Evolutionary conservation across 176 grass and related monocot genomes (phyloP).

Genomic region (Areca catechu): DNA sequence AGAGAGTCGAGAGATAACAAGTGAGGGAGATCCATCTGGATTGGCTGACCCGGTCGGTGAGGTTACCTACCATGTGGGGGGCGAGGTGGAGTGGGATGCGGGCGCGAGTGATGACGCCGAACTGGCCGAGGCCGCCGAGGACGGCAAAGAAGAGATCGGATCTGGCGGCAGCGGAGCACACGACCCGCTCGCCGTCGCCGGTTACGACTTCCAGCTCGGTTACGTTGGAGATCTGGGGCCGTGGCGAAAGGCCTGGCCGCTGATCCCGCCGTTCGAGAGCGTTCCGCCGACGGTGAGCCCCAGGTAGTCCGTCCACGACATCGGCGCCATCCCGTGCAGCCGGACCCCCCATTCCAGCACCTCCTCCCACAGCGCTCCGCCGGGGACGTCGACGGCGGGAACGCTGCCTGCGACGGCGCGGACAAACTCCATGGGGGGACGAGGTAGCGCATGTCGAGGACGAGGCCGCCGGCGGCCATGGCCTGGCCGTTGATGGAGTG

Average conservation of each 20-base stretch:
- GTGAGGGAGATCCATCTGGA: no score
- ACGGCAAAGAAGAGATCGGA: slow-evolving; percentile 79
- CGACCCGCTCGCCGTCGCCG: slow-evolving; percentile 36
- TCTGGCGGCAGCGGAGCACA: slow-evolving; percentile 38
- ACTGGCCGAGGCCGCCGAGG: slow-evolving; percentile 94
- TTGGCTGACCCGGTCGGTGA: no score
- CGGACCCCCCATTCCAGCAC: slow-evolving; percentile 71
- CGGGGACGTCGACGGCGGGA: slow-evolving; percentile 46
- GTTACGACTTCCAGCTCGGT: slow-evolving; percentile 67
- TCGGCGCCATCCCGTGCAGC: slow-evolving; percentile 43
- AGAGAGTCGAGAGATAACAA: no score
- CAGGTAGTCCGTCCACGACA: slow-evolving; percentile 94
- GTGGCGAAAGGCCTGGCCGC: slow-evolving; percentile 74
- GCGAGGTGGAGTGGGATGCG: slow-evolving; percentile 55
- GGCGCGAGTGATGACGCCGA: slow-evolving; percentile 86
- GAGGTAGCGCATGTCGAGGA: slow-evolving; percentile 81
- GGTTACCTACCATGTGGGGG: slow-evolving; percentile 36
- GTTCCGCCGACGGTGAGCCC: slow-evolving; percentile 90
- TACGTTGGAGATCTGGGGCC: slow-evolving; percentile 89
- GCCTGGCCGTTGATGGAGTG: slow-evolving; percentile 84
- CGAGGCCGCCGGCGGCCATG: slow-evolving; percentile 54
- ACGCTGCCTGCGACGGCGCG: neutral
- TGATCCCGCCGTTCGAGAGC: slow-evolving; percentile 85
- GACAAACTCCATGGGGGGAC: slow-evolving; percentile 23
- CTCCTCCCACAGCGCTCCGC: slow-evolving; percentile 88